phyloP scores from a whole-genome alignment of 805 yeast genomes.

The Ogataea zsoltii region DNA sequence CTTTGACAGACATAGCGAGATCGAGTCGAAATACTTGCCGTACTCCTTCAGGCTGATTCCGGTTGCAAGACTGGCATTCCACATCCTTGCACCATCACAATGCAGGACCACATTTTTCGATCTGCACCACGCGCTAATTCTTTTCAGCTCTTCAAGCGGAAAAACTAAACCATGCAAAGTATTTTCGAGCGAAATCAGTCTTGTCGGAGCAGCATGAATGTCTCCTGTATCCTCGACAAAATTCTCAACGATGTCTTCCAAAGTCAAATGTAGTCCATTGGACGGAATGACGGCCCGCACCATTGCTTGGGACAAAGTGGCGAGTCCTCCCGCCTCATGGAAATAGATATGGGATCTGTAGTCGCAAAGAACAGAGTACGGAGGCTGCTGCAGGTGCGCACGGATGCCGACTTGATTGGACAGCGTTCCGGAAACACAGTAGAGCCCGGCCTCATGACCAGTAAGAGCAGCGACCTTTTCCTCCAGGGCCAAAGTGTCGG shows the following conservation, averaged over 20 bases:
- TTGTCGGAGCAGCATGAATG: slow-evolving; percentile 87
- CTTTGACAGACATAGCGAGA: slow-evolving; percentile 85
- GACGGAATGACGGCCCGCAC: slow-evolving; percentile 78
- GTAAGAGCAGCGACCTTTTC: slow-evolving; percentile 61
- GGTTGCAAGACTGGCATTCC: slow-evolving; percentile 83
- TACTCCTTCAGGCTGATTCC: slow-evolving; percentile 69
- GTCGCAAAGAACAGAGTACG: slow-evolving; percentile 84
- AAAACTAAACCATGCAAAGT: slow-evolving; percentile 80
- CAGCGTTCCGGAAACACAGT: slow-evolving; percentile 86
- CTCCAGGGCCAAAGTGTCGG: slow-evolving; percentile 65
- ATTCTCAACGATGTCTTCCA: slow-evolving; percentile 71
- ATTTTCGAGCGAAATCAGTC: slow-evolving; percentile 81
- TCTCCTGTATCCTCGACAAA: slow-evolving; percentile 74
- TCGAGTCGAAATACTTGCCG: slow-evolving; percentile 80
- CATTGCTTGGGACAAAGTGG: slow-evolving; percentile 89
- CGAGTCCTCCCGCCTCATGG: slow-evolving; percentile 90
- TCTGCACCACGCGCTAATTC: slow-evolving; percentile 70
- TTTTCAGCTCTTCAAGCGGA: slow-evolving; percentile 76
- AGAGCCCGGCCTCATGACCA: slow-evolving; percentile 80
- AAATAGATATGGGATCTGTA: slow-evolving; percentile 79
- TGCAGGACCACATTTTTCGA: slow-evolving; percentile 63
- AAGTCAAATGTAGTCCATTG: slow-evolving; percentile 74
- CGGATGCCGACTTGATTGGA: slow-evolving; percentile 87
- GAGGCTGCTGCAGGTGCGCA: slow-evolving; percentile 76
- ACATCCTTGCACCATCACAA: slow-evolving; percentile 93